Evolutionary conservation across 352 stramenopile genomes (phyloP).

Genomic region (Thraustotheca clavata): DNA sequence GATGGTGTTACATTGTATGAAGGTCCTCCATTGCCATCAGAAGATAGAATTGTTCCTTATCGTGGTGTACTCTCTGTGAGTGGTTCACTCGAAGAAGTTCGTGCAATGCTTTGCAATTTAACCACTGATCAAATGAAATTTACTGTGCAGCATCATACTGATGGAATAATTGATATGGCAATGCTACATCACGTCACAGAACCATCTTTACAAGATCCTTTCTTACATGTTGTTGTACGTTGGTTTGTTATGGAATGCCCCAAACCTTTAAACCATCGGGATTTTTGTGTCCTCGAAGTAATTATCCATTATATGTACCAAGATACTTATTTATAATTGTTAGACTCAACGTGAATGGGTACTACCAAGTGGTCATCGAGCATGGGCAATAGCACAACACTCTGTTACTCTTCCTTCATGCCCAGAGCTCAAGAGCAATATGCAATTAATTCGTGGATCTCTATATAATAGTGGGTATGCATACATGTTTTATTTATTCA

Average conservation of each 20-base stretch:
- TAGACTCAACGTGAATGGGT: neutral
- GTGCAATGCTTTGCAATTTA: neutral
- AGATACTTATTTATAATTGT: neutral
- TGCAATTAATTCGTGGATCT: neutral
- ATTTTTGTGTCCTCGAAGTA: conserved; percentile 6
- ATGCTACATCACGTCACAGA: neutral
- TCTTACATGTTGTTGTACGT: neutral
- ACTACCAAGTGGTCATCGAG: neutral
- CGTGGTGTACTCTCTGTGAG: neutral
- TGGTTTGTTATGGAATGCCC: neutral
- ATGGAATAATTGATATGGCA: neutral
- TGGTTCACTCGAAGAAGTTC: neutral
- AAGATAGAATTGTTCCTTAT: neutral
- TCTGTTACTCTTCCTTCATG: neutral
- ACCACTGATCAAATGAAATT: neutral
- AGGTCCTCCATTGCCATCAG: neutral
- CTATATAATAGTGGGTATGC: neutral
- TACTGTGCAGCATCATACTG: neutral
- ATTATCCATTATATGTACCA: neutral
- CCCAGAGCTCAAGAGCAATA: neutral
- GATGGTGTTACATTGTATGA: neutral
- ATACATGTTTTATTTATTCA: neutral
- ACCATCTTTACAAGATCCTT: neutral
- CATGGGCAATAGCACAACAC: neutral
- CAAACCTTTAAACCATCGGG: neutral